Conservation (phyloP, 2,329 filamentous ascomycete genomes). For the Beauveria sp. region DNA sequence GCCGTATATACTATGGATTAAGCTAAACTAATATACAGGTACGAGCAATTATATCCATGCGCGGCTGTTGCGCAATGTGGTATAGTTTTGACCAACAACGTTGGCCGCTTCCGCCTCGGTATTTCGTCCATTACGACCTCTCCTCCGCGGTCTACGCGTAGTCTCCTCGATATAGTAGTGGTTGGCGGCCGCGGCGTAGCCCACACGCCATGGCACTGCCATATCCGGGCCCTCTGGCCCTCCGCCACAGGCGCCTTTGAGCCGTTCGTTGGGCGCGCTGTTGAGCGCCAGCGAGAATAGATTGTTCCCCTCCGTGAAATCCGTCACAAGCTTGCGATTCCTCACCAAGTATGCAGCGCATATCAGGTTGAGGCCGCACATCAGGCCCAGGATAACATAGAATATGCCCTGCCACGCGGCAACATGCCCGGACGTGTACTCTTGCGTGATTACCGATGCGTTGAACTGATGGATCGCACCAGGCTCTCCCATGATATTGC, state of each 20-base stretch:
- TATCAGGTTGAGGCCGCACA: conserved; percentile 60
- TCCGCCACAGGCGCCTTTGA: conserved; percentile 32
- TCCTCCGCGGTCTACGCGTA: too few species aligned
- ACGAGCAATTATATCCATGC: too few species aligned
- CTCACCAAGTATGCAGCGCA: conserved; percentile 55
- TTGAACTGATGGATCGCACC: conserved; percentile 51
- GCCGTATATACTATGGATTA: not conserved
- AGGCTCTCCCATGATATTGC: conserved; percentile 31
- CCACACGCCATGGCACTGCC: conserved; percentile 35
- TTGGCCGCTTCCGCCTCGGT: not conserved
- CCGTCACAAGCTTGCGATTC: conserved; percentile 57
- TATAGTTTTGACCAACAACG: not conserved
- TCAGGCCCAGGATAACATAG: conserved; percentile 55
- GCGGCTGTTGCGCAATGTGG: too few species aligned
- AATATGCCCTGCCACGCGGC: conserved; percentile 57
- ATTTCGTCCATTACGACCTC: too few species aligned
- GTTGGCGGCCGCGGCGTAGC: conserved; percentile 29
- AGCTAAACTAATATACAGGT: not conserved
- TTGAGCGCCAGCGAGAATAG: conserved; percentile 67
- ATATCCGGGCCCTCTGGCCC: conserved; percentile 29
- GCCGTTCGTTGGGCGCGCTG: conserved; percentile 29
- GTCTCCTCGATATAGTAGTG: conserved; percentile 38
- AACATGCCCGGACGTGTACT: conserved; percentile 62
- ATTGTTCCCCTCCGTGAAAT: conserved; percentile 72
- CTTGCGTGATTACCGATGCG: conserved; percentile 53